phyloP scores from a whole-genome alignment of 345 rosid species.

The Limnanthes douglasii region DNA sequence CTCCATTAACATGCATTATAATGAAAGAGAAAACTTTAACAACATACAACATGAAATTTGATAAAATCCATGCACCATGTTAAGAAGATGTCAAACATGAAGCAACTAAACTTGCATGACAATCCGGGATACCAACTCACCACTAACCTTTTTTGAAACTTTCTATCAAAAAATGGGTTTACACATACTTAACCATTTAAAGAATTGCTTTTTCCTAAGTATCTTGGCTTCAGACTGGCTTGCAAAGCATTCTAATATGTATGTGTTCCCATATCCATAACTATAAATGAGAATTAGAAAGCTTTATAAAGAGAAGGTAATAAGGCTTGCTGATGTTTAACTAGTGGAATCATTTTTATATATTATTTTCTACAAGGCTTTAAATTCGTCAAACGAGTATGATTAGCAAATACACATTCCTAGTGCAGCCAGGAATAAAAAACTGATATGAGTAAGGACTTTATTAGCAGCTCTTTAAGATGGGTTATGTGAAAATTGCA shows the following conservation, averaged over 20 bases:
- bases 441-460: no score
- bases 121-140: no score
- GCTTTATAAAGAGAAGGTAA: neutral
- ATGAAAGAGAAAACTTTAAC: slow-evolving; percentile 2
- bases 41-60: neutral
- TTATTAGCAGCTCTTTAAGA: no score
- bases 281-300: neutral
- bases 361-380: neutral
- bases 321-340: neutral
- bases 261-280: no score
- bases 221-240: neutral
- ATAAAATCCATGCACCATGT: neutral
- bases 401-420: neutral
- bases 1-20: slow-evolving; percentile 21
- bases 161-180: neutral
- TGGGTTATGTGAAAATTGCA: no score
- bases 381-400: neutral
- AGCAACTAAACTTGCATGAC: no score
- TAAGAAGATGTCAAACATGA: neutral
- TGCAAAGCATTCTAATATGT: neutral
- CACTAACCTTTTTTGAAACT: neutral
- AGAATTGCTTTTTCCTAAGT: neutral
- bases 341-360: neutral
- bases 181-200: neutral
- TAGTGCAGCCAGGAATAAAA: no score